Evolutionary conservation across 352 stramenopile species (phyloP), one percentile per base, ranked within the genome.

Genomic region (Pythium coloratum): DNA sequence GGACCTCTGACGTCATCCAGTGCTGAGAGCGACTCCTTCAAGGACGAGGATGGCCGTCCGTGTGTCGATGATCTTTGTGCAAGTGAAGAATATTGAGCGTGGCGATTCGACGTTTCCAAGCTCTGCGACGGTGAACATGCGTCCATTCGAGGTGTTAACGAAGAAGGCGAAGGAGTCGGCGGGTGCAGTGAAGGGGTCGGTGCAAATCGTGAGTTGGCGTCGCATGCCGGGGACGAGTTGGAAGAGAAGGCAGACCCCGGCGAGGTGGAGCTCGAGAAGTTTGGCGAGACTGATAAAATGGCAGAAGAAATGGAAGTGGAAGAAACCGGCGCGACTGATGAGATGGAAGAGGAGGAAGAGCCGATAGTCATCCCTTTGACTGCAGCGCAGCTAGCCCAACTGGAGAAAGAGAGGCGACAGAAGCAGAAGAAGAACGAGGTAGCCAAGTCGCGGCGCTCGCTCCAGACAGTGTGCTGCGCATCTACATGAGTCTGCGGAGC

Each of bases 11-110:
- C 33, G 33, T 10, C 33, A 38, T 10, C 20, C 20, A 24, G 20
- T 0, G 20, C 20, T 24, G 20, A 24, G 20, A 24, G 20, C 20
- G 20, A 24, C 20, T 24, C 20, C 20, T 24, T 24, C 20, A 24
- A 24, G 20, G 6, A 40, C 34, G 34, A 12, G 34, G 34, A 40
- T 40, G 38, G 38, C 26, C 13, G 38, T 46, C 13, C 28, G 36
- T 10, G 54, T 62, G n/a, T 62, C 55, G 36, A 62, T 62, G 55
- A 36, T 53, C 5, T 38, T 53, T 5, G 36, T 62, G 10, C 55
- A 53, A 33, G 55, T 53, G 34, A 38, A 62, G 55, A 62, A 62
- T 20, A 33, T 6, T 5, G 40, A 49, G 28, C n/a, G 36, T 20
- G 20, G 3, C 7, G 53, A 42, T 2, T 10, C 6, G 20, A 8